Evolutionary conservation across 1,284 basidiomycete species (phyloP), one percentile per base, ranked within the genome.

Genomic region (Anthracocystis panici-leucophaei): DNA sequence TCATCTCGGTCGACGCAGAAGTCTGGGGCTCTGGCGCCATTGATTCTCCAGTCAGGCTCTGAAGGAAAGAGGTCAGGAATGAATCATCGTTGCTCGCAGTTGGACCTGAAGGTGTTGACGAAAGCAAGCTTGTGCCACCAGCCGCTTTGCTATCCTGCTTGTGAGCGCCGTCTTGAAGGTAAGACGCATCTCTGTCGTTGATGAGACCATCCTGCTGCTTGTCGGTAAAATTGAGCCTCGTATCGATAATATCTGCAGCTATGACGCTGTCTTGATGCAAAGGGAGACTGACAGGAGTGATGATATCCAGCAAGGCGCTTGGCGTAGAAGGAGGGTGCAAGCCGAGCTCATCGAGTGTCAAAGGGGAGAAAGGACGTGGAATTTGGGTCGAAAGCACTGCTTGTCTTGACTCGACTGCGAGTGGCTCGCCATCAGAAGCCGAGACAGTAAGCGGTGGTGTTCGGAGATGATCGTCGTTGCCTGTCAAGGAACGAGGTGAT

Each of bases 271-370:
- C 33, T 25, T 33, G 46, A 2, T 42, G 45, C 31, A 48, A 12
- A 14, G 41, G 6, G 38, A 59, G 21, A 23, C 49, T 63, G 33
- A 42, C 18, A 6, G 66, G 66, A 3, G 54, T 54, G 16, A 45
- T 42, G 45, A 71, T 65, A 20, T 71, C 68, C 3, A 71, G 62
- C n/a, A 71, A 25, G 18, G 68, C 68, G 33, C 58, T 57, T 10
- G 68, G 62, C 5, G 58, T 65, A 14, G 55, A 38, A 5, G 68
- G 62, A 18, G 68, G 68, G 18, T 54, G 49, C 11, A 71, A 33
- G 21, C 68, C 68, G 21, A 71, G 58, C 21, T 71, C 62, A 23
- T 44, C 63, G 7, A 71, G 68, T 2, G 68, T 65, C 54, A 71
- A 35, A 2, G 68, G 68, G 2, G 68, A 71, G 38, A 65, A 53